Base-by-base conservation (phyloP, 139 green algal genomes). In the Chlorella sp. region DNA sequence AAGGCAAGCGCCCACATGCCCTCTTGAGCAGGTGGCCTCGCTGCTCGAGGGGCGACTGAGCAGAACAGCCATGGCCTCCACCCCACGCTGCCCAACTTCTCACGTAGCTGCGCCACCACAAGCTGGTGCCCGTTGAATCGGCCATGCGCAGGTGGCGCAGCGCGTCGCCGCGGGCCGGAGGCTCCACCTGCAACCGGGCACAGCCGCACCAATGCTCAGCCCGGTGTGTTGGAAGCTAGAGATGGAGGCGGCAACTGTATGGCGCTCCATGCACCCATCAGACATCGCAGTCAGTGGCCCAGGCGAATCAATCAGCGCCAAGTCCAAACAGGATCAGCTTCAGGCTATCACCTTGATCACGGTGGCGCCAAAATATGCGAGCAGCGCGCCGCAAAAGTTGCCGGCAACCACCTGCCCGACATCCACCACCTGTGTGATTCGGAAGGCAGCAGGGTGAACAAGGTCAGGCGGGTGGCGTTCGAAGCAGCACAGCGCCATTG, bases 371-470 rank as follows among this genome's bases (percentile, higher is more conserved):
- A 96, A 96, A 86, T 96, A 95, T 24, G 88, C 88, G 32, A 90
- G 83, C 30, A 92, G 20, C 41, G 80, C 92, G 19, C 92, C 88
- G 44, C 83, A 90, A 60, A 94, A 95, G 83, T 96, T 96, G 60
- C 94, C 94, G 4, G 94, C 94, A 16, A 96, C 92, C 3, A 96
- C 94, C 73, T 96, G 93, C 0, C 92, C 93, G 20, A 96, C 75
- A 38, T 96, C 93, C 28, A 95, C 82, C 4, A 95, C 92, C 88
- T 93, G 83, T 46, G 0, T 17, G 7, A 54, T 11, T 17, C 7
- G 46, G 46, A 11, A 54, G 46, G 8, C 46, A 54, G 7, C 11
- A 17, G 46, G 8, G n/a, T n/a, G n/a, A n/a, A n/a, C n/a, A n/a
- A n/a, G n/a, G n/a, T n/a, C n/a, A n/a, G n/a, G n/a, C n/a, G n/a